Evolutionary conservation across 805 yeast species (phyloP).

Genomic region (Candida ortonii): DNA sequence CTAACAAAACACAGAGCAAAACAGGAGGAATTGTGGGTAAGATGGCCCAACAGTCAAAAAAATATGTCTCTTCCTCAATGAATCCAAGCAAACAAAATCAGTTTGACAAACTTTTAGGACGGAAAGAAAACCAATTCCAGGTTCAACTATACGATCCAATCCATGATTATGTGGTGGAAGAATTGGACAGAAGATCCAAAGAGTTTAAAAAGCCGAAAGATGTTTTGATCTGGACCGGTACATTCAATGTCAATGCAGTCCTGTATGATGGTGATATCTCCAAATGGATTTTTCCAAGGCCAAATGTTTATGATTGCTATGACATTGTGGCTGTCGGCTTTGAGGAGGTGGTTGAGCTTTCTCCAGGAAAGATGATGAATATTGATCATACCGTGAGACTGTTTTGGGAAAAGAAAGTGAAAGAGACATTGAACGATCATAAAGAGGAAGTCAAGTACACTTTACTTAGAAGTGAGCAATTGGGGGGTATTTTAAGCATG

Average conservation of each 20-base stretch:
- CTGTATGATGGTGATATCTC: slow-evolving; percentile 40
- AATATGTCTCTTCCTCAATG: slow-evolving; percentile 27
- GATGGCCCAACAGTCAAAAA: slow-evolving; percentile 36
- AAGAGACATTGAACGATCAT: slow-evolving; percentile 40
- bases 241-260: slow-evolving; percentile 57
- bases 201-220: slow-evolving; percentile 42
- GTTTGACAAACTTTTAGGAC: slow-evolving; percentile 46
- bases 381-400: slow-evolving; percentile 61
- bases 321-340: slow-evolving; percentile 82
- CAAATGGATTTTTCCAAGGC: slow-evolving; percentile 45
- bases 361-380: slow-evolving; percentile 78
- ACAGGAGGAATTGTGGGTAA: slow-evolving; percentile 47
- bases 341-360: slow-evolving; percentile 85
- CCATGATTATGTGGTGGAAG: slow-evolving; percentile 48
- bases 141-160: slow-evolving; percentile 50
- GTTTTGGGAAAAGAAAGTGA: slow-evolving; percentile 65
- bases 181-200: slow-evolving; percentile 37
- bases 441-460: slow-evolving; percentile 34
- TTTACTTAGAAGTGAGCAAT: slow-evolving; percentile 69
- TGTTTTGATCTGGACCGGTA: slow-evolving; percentile 44
- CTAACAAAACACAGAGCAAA: slow-evolving; percentile 39
- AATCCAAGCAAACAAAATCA: slow-evolving; percentile 27
- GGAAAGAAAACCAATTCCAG: slow-evolving; percentile 43
- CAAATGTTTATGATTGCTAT: slow-evolving; percentile 38
- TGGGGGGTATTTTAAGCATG: slow-evolving; percentile 80